Conservation (phyloP, 1,139 yeast genomes). For the Taiozyma sp. region DNA sequence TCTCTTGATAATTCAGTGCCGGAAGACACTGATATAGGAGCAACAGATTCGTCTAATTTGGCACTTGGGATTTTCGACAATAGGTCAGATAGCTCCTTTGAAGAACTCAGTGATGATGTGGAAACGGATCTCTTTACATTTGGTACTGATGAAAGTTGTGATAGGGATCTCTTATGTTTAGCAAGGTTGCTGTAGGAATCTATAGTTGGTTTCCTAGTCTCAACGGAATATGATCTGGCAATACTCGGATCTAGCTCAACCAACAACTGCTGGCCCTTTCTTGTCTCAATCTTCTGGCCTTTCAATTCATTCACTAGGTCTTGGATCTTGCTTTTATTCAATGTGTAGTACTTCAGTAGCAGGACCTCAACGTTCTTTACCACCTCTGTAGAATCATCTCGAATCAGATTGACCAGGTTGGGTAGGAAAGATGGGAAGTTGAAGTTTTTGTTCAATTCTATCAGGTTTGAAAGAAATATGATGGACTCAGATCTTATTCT, state of each 20-base stretch:
- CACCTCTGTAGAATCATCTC: slow-evolving; percentile 31
- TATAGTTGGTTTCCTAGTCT: slow-evolving; percentile 17
- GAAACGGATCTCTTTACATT: background rate
- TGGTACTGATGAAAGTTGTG: background rate
- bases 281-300: slow-evolving; percentile 32
- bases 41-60: slow-evolving; percentile 19
- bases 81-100: slow-evolving; percentile 12
- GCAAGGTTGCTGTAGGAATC: slow-evolving; percentile 21
- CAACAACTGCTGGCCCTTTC: slow-evolving; percentile 30
- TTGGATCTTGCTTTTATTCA: slow-evolving; percentile 36
- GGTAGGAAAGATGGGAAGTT: slow-evolving; percentile 40
- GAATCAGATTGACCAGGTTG: slow-evolving; percentile 34
- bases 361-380: slow-evolving; percentile 31
- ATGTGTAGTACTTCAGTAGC: slow-evolving; percentile 36
- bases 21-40: slow-evolving; percentile 25
- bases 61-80: slow-evolving; percentile 15
- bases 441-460: slow-evolving; percentile 34
- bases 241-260: slow-evolving; percentile 28
- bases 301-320: slow-evolving; percentile 49
- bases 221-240: slow-evolving; percentile 16
- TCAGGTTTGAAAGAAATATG: slow-evolving; percentile 32
- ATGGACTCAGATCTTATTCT: slow-evolving; percentile 42
- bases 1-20: slow-evolving; percentile 33
- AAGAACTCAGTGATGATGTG: background rate
- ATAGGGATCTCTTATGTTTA: slow-evolving; percentile 5